Conservation (phyloP, 2,329 filamentous ascomycete species). For the Aspergillus floridensis region DNA sequence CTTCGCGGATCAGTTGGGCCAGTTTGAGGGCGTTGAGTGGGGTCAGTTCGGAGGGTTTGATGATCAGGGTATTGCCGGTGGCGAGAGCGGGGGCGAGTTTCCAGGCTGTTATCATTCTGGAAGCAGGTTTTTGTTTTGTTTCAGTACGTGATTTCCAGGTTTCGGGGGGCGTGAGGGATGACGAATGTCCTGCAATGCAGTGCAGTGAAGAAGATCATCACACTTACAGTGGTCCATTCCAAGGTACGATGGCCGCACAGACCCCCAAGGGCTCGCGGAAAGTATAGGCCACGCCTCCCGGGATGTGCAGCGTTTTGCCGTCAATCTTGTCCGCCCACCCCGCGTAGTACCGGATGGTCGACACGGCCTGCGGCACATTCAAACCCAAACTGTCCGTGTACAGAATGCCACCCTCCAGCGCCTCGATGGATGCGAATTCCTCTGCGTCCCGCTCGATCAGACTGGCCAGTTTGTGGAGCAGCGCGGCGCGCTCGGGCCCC, state of each 20-base stretch:
- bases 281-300: slow-evolving; percentile 23
- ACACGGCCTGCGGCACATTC: slow-evolving; percentile 24
- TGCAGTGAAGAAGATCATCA: too few species aligned
- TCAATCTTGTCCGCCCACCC: slow-evolving; percentile 32
- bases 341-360: slow-evolving; percentile 28
- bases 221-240: slow-evolving; percentile 30
- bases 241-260: slow-evolving; percentile 31
- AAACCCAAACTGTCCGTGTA: slow-evolving; percentile 23
- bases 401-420: slow-evolving; percentile 26
- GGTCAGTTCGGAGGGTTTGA: slow-evolving; percentile 64
- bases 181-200: too few species aligned
- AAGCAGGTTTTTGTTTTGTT: too few species aligned
- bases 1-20: slow-evolving; percentile 47
- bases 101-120: slow-evolving; percentile 31
- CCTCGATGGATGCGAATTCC: slow-evolving; percentile 26
- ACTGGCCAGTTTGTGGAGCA: slow-evolving; percentile 28
- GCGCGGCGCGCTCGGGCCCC: slow-evolving; percentile 16
- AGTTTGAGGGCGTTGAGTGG: slow-evolving; percentile 51
- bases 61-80: slow-evolving; percentile 67
- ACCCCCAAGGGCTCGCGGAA: slow-evolving; percentile 29
- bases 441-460: slow-evolving; percentile 28
- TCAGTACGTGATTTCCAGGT: too few species aligned
- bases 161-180: too few species aligned
- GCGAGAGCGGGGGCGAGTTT: slow-evolving; percentile 54
- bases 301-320: slow-evolving; percentile 23